Percentiles rank a stretch among this genome's conserved stretches.
Evolutionary conservation across 2,329 filamentous ascomycete genomes (phyloP).

Genomic region (Neofusicoccum sp.): DNA sequence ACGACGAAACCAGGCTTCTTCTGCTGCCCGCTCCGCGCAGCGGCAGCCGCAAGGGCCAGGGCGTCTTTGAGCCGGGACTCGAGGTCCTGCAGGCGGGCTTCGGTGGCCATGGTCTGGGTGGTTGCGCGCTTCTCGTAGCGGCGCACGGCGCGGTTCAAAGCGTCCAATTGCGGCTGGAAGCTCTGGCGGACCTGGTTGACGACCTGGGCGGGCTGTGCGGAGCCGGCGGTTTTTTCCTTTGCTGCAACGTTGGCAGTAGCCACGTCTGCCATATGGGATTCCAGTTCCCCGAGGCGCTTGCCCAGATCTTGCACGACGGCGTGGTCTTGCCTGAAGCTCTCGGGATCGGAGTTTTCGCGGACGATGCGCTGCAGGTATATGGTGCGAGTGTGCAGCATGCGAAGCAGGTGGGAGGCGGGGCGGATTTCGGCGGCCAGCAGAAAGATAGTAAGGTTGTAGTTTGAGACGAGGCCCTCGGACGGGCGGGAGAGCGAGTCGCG

Average conservation of each 20-base stretch:
- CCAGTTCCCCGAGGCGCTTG: constrained; percentile 66
- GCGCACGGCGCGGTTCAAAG: constrained; percentile 81
- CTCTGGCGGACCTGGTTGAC: constrained; percentile 59
- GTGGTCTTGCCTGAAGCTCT: constrained; percentile 28
- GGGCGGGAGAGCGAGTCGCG: constrained; percentile 77
- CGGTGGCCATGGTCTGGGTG: constrained; percentile 71
- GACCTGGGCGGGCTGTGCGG: constrained; percentile 33
- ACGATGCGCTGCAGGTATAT: constrained; percentile 77
- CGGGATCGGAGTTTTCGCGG: constrained; percentile 19
- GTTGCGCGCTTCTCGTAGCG: constrained; percentile 88
- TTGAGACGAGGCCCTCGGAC: constrained; percentile 82
- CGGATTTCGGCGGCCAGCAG: constrained; percentile 82
- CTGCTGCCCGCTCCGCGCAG: constrained; percentile 40
- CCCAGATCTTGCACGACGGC: constrained; percentile 25
- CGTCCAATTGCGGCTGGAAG: constrained; percentile 80
- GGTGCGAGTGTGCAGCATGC: constrained; percentile 74
- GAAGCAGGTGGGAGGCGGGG: constrained; percentile 77
- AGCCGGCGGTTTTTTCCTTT: neutral
- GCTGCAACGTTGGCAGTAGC: constrained; percentile 32
- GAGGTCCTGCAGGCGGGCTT: constrained; percentile 69
- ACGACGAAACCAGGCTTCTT: constrained; percentile 31
- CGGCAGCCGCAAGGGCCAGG: constrained; percentile 74
- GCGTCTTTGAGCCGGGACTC: constrained; percentile 73
- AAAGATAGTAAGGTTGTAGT: constrained; percentile 92
- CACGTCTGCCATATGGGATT: constrained; percentile 53